These are phyloP conservation scores for Emydomyces testavorans DNA, from an alignment of 2,329 filamentous ascomycete species.

Conservation along the genomic window DNA sequence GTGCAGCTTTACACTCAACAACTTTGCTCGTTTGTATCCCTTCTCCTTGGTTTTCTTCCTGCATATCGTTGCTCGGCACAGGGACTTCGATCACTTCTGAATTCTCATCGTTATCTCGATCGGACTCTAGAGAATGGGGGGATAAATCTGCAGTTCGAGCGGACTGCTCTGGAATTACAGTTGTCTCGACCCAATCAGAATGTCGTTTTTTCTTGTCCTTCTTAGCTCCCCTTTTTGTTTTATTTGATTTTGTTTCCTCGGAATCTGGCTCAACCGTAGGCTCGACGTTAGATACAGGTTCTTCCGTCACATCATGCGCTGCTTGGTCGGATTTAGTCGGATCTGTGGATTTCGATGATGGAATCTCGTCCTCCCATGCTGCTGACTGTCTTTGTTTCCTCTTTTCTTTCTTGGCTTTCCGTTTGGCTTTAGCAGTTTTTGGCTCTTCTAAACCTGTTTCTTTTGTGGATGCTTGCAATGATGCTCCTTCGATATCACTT, in stretches of 20 bases:
- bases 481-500: neutral
- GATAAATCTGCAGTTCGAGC: neutral
- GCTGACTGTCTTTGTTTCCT: conserved; percentile 23
- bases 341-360: neutral
- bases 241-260: conserved; percentile 25
- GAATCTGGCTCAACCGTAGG: conserved; percentile 14
- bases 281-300: conserved; percentile 13
- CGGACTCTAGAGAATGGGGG: neutral
- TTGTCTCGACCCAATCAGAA: conserved; percentile 6
- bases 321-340: neutral
- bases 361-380: conserved; percentile 12
- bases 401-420: conserved; percentile 34
- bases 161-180: neutral
- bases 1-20: neutral
- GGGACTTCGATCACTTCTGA: neutral
- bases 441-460: conserved; percentile 13
- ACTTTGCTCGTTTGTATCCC: neutral
- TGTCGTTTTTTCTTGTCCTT: conserved; percentile 33
- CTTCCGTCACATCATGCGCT: neutral
- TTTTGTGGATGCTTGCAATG: conserved; percentile 18
- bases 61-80: neutral
- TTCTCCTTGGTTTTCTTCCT: neutral
- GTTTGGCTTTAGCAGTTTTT: conserved; percentile 21
- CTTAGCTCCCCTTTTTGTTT: conserved; percentile 39
- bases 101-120: neutral